These are phyloP conservation scores for Hylodesmum podocarpum DNA, from an alignment of 306 rosid genomes.

Conservation along the genomic window DNA sequence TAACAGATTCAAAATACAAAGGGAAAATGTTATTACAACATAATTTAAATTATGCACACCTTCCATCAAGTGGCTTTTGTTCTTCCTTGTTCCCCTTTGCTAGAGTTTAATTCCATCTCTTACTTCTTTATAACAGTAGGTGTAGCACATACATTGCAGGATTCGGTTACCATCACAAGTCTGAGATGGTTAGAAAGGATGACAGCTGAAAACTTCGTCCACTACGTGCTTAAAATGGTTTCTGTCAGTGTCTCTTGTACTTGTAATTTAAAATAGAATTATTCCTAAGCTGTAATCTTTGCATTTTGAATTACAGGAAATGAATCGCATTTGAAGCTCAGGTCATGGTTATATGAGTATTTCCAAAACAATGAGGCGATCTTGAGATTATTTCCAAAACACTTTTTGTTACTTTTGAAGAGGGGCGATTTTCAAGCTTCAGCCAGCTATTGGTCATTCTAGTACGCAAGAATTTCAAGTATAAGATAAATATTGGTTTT, in stretches of 20 bases:
- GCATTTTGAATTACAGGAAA: slow-evolving; percentile 37
- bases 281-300: slow-evolving; percentile 40
- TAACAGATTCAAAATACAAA: neutral
- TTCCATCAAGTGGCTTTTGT: neutral
- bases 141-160: neutral
- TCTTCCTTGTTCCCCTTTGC: neutral
- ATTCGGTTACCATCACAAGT: neutral
- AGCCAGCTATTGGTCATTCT: no score
- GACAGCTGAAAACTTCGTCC: neutral
- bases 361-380: no score
- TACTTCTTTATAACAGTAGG: neutral
- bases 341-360: slow-evolving; percentile 23
- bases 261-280: slow-evolving; percentile 33
- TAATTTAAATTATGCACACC: neutral
- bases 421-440: no score
- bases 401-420: no score
- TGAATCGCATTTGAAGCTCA: slow-evolving; percentile 35
- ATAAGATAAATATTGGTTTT: no score
- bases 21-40: neutral
- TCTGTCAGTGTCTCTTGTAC: slow-evolving; percentile 31
- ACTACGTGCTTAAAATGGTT: slow-evolving; percentile 29
- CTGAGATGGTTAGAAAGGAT: neutral
- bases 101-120: neutral
- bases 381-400: no score
- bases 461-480: no score